These are phyloP conservation scores for Musa acuminata DNA, from an alignment of 176 grass and related monocot genomes.

Conservation along the genomic window DNA sequence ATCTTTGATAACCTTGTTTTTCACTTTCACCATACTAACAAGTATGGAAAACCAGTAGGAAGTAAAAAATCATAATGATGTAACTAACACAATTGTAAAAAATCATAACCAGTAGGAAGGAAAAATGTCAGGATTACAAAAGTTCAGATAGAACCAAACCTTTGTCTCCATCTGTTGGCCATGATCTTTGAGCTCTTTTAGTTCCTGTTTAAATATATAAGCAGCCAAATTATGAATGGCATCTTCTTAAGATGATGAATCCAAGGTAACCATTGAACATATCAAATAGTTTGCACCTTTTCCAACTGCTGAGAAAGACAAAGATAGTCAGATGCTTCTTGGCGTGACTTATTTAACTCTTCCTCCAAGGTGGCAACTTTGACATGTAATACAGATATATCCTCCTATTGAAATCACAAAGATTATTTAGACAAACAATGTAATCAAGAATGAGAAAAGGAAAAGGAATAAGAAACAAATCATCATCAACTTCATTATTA, in stretches of 20 bases:
- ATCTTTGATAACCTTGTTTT: no score
- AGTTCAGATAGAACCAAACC: constrained; percentile 31
- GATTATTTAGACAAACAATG: constrained; percentile 22
- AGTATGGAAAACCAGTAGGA: no score
- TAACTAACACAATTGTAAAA: no score
- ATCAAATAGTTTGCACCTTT: constrained; percentile 45
- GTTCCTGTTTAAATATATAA: constrained; percentile 51
- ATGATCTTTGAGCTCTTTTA: constrained; percentile 88
- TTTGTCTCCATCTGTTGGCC: constrained; percentile 84
- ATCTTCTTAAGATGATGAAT: constrained; percentile 1
- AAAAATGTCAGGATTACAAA: neutral
- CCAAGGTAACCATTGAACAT: neutral
- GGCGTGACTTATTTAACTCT: constrained; percentile 55
- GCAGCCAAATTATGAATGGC: constrained; percentile 26
- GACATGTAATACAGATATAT: constrained; percentile 48
- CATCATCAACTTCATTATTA: neutral
- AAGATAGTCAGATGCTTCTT: constrained; percentile 52
- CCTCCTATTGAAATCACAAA: constrained; percentile 42
- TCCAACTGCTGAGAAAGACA: constrained; percentile 52
- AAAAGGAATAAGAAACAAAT: neutral
- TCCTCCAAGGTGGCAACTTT: constrained; percentile 84
- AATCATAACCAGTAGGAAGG: neutral
- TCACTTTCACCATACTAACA: no score
- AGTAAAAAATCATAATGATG: no score
- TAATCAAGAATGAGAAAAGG: constrained; percentile 12